These are phyloP conservation scores for Prunus kanzakura DNA, from an alignment of 306 rosid species.

Conservation along the genomic window DNA sequence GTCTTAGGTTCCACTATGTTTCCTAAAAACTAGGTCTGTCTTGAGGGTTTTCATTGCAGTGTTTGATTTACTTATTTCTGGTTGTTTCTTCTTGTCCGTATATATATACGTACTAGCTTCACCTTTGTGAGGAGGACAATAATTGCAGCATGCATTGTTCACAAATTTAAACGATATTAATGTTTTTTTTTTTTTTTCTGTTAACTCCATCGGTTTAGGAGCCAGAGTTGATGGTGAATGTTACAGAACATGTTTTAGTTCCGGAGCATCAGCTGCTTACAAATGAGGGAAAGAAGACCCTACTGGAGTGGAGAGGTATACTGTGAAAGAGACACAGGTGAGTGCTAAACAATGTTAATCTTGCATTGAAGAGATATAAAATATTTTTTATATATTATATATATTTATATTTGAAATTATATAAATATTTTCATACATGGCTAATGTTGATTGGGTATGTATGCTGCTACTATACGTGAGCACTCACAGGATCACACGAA, in stretches of 20 bases:
- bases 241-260: conserved; percentile 63
- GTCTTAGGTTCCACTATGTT: too few relatives aligned
- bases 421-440: too few relatives aligned
- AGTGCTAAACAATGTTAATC: neutral
- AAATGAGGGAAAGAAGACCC: conserved; percentile 62
- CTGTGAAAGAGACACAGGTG: conserved; percentile 84
- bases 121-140: neutral
- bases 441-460: too few relatives aligned
- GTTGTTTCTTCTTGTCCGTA: neutral
- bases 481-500: too few relatives aligned
- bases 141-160: neutral
- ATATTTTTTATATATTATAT: too few relatives aligned
- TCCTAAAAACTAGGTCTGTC: neutral
- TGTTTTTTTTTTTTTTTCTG: neutral
- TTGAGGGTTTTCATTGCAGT: neutral
- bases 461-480: too few relatives aligned
- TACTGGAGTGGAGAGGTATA: conserved; percentile 58
- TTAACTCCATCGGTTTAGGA: conserved; percentile 44
- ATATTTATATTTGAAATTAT: too few relatives aligned
- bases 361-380: neutral
- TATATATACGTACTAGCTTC: too few relatives aligned
- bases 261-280: conserved; percentile 74
- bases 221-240: conserved; percentile 65
- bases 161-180: neutral
- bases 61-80: neutral